A percentile compares a stretch with the other conserved stretches of the same genome.
These are phyloP conservation scores for Madurella fahalii DNA, from an alignment of 2,329 filamentous ascomycete genomes.

Conservation along the genomic window DNA sequence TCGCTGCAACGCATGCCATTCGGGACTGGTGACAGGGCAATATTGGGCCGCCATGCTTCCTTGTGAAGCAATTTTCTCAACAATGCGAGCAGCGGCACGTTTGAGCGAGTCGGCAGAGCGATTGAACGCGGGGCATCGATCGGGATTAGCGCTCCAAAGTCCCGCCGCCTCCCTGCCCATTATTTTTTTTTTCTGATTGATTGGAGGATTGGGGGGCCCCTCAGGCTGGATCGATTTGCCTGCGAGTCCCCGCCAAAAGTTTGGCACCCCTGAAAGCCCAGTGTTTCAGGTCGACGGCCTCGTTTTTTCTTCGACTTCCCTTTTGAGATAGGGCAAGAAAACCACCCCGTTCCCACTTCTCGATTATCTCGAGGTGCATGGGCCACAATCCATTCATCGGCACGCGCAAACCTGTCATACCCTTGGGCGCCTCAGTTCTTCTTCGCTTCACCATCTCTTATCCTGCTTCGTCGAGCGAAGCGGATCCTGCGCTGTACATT, in stretches of 20 bases:
- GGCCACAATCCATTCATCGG: background rate
- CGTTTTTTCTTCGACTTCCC: background rate
- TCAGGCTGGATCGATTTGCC: no score
- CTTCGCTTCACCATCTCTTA: no score
- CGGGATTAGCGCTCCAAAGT: no score
- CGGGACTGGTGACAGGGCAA: background rate
- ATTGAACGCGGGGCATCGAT: no score
- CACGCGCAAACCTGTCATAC: no score
- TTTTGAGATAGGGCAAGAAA: background rate
- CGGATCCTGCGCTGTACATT: background rate
- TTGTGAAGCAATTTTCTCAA: background rate
- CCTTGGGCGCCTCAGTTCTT: no score
- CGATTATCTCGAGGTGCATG: background rate
- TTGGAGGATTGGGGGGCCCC: no score
- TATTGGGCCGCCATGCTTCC: constrained; percentile 1
- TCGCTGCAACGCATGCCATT: constrained; percentile 3
- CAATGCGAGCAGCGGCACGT: background rate
- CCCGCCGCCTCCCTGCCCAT: no score
- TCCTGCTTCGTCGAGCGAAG: background rate
- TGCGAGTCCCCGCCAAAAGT: background rate
- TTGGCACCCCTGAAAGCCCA: background rate
- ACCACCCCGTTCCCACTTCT: background rate
- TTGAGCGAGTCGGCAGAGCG: no score
- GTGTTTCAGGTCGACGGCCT: background rate
- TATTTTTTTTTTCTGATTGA: no score